Base-by-base conservation (phyloP, 352 stramenopile species). In the Phytophthora sp. region DNA sequence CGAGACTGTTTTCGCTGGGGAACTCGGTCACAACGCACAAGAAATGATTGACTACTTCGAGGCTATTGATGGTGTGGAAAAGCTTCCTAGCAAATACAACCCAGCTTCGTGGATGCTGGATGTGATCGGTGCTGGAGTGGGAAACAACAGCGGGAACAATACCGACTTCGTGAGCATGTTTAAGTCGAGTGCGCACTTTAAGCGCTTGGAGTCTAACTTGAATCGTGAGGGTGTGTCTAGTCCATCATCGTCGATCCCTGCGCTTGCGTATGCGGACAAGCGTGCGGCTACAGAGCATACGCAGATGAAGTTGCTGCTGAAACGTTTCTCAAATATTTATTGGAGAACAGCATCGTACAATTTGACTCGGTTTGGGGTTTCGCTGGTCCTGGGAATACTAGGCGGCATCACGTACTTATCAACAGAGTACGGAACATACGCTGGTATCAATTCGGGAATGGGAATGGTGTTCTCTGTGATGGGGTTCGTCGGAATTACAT, bases 261-360 rank as follows among this genome's bases (percentile, higher is more conserved):
- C 38, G 5, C 56, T 65, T 0, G 37, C 58, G 15, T 65, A 59
- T 12, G 38, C 5, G 7, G 38, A 58, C 46, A 65, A 65, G 27
- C 48, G 56, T 18, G 56, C 56, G 24, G 37, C 56, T 30, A 52
- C 56, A 10, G 38, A 59, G 2, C n/a, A 59, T 30, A 65, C 56
- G 4, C 56, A 65, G 30, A 59, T 65, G 56, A 65, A 26, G 23
- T 41, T 64, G 8, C n/a, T 64, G 26, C 20, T 57, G 17, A 15
- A 58, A 15, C 45, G 46, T 7, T 52, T 65, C 28, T 46, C 15
- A 34, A 53, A 59, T 9, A n/a, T 59, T 18, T 65, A 65, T 17
- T 65, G 46, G 55, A 26, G 55, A 17, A 64, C 55, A 5, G 17
- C 55, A 17, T 64, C 55, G 12, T 64, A 31, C 38, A 66, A 66